Percentiles rank a stretch among this genome's conserved stretches.
These are phyloP conservation scores for Trichoderma asperelloides DNA, from an alignment of 495 filamentous ascomycete species.

Conservation along the genomic window DNA sequence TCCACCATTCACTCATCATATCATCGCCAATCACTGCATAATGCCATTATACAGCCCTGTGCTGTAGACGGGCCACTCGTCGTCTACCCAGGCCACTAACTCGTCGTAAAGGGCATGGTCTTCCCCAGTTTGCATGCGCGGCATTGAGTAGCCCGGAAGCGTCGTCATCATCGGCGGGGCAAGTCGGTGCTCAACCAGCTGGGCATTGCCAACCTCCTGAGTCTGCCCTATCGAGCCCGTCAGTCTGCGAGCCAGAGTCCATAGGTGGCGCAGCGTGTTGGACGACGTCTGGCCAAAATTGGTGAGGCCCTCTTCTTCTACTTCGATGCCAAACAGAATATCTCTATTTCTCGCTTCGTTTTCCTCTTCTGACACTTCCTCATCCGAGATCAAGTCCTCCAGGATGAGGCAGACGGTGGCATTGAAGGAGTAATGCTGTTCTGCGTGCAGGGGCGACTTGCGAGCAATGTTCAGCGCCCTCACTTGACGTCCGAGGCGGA, in stretches of 20 bases:
- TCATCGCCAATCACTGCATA: background rate
- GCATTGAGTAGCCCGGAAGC: background rate
- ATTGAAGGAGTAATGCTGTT: constrained; percentile 37
- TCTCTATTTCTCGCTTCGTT: constrained; percentile 13
- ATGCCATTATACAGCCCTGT: background rate
- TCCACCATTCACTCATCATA: no score
- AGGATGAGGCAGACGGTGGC: constrained; percentile 33
- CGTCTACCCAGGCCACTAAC: constrained; percentile 9
- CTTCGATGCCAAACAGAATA: constrained; percentile 21
- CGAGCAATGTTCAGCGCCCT: constrained; percentile 18
- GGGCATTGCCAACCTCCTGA: background rate
- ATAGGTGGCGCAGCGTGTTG: constrained; percentile 6
- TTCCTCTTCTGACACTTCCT: constrained; percentile 13
- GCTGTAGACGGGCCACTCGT: constrained; percentile 7
- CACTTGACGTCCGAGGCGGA: constrained; percentile 20
- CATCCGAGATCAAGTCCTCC: constrained; percentile 25
- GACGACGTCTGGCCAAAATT: constrained; percentile 5
- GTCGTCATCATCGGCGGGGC: constrained; percentile 8
- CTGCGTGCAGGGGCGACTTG: constrained; percentile 23
- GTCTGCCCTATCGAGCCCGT: background rate
- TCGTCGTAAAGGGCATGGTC: constrained; percentile 9
- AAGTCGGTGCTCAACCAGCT: background rate
- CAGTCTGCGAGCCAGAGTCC: background rate
- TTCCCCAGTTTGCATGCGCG: background rate
- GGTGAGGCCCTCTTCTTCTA: constrained; percentile 9